Conservation (phyloP, 257 asterid genomes). For the Fraxinus americana region DNA sequence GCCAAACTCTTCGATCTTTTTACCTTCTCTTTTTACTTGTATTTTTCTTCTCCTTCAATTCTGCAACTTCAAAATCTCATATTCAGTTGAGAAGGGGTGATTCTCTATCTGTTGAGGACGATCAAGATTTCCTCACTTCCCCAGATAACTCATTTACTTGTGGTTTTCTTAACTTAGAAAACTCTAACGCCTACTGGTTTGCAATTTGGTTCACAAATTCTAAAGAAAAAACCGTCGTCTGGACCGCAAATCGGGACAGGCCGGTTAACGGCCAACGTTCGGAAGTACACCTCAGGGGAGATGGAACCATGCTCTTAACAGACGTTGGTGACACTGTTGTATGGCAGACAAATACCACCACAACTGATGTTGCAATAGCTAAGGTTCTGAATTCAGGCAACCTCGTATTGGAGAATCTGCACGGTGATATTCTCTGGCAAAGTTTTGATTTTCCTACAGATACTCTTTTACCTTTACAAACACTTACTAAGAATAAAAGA, state of each 20-base stretch:
- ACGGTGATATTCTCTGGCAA: conserved; percentile 57
- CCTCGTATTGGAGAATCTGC: conserved; percentile 41
- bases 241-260: conserved; percentile 64
- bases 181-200: conserved; percentile 58
- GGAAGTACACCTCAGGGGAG: conserved; percentile 27
- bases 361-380: conserved; percentile 36
- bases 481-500: conserved; percentile 52
- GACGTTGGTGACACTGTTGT: conserved; percentile 43
- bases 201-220: conserved; percentile 76
- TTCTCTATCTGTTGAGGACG: conserved; percentile 48
- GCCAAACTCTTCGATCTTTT: conserved; percentile 20
- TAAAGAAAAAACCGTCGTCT: conserved; percentile 52
- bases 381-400: conserved; percentile 58
- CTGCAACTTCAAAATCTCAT: conserved; percentile 31
- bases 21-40: conserved; percentile 13
- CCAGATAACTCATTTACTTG: conserved; percentile 56
- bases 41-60: conserved; percentile 13
- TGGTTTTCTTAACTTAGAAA: conserved; percentile 52
- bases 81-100: conserved; percentile 34
- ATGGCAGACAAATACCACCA: conserved; percentile 52
- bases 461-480: conserved; percentile 64
- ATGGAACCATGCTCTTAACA: conserved; percentile 50
- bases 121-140: conserved; percentile 45
- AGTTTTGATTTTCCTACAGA: conserved; percentile 65
- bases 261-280: conserved; percentile 63